Evolutionary conservation across 345 rosid genomes (phyloP).

Genomic region (Acer campestre): DNA sequence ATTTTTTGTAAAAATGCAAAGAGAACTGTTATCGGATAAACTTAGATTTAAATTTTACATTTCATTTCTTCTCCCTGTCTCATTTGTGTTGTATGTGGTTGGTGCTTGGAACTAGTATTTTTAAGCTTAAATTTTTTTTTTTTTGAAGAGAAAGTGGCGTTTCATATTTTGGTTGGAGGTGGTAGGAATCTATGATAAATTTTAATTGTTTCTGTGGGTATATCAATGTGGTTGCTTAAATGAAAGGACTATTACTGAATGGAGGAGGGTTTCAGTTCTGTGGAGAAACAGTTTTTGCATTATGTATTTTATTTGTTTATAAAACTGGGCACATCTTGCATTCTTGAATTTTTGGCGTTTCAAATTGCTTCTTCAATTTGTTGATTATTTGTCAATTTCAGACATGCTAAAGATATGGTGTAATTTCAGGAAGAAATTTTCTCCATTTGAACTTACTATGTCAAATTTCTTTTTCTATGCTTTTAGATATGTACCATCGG

Average conservation of each 20-base stretch:
- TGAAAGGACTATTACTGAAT: not conserved
- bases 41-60: not conserved
- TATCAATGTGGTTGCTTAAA: not conserved
- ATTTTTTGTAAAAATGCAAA: not conserved
- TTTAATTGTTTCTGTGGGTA: not conserved
- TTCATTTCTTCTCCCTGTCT: not conserved
- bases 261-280: not conserved
- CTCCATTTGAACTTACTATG: constrained; percentile 18
- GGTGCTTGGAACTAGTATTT: not conserved
- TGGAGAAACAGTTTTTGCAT: not conserved
- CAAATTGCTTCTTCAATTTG: not conserved
- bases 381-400: not conserved
- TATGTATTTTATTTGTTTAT: not conserved
- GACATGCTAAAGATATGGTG: not conserved
- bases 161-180: not conserved
- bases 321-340: not conserved
- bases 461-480: constrained; percentile 19
- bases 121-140: not conserved
- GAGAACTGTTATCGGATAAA: not conserved
- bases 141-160: not conserved
- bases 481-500: constrained; percentile 86
- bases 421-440: not conserved
- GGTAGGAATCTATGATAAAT: not conserved
- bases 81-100: not conserved
- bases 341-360: not conserved